Conservation (phyloP, 2,329 filamentous ascomycete species). For the Bisporella sp. region DNA sequence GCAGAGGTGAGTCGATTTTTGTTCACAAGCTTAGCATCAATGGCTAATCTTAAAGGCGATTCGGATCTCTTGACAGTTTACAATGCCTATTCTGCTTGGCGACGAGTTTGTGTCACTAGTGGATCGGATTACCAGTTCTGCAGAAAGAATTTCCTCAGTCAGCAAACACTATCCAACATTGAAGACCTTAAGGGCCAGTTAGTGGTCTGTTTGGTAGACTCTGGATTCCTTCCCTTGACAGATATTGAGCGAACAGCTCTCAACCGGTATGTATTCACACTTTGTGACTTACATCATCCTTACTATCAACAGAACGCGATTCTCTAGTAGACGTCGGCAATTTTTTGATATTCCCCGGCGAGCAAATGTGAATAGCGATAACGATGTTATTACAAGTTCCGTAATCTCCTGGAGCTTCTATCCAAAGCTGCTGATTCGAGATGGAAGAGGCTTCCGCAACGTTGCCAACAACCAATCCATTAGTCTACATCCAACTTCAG, state of each 20-base stretch:
- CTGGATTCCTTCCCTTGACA: slow-evolving; percentile 72
- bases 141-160: slow-evolving; percentile 85
- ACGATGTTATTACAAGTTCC: slow-evolving; percentile 71
- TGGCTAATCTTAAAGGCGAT: slow-evolving; percentile 63
- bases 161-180: slow-evolving; percentile 84
- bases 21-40: background rate
- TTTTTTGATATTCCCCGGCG: slow-evolving; percentile 80
- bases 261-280: slow-evolving; percentile 39
- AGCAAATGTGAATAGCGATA: slow-evolving; percentile 69
- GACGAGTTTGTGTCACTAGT: slow-evolving; percentile 63
- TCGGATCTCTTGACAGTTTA: slow-evolving; percentile 91
- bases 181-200: slow-evolving; percentile 95
- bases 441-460: slow-evolving; percentile 83
- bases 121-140: slow-evolving; percentile 84
- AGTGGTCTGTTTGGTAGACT: slow-evolving; percentile 75
- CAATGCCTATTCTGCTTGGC: slow-evolving; percentile 90
- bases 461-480: slow-evolving; percentile 90
- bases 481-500: slow-evolving; percentile 77
- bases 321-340: slow-evolving; percentile 52
- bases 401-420: slow-evolving; percentile 95
- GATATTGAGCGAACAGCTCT: slow-evolving; percentile 64
- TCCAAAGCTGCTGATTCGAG: slow-evolving; percentile 79
- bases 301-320: slow-evolving; percentile 41
- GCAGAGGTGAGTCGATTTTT: slow-evolving; percentile 42
- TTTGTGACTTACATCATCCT: background rate